Evolutionary conservation across 495 filamentous ascomycete species (phyloP).

Genomic region (Penicillium subrubescens): DNA sequence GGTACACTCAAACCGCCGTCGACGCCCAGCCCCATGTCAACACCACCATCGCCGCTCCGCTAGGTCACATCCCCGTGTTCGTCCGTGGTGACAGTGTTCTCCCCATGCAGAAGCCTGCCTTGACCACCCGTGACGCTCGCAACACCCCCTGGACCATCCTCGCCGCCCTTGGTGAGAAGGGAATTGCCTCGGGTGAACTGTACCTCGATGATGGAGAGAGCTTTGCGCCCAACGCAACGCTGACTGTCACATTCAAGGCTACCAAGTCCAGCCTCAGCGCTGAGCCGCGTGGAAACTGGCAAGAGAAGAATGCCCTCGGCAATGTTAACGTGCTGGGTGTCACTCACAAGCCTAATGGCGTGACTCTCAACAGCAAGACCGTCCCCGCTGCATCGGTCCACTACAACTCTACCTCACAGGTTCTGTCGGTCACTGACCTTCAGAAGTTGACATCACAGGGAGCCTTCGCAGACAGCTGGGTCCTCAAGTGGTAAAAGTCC

Average conservation of each 20-base stretch:
- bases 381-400: constrained; percentile 44
- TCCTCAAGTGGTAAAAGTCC: constrained; percentile 53
- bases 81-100: constrained; percentile 71
- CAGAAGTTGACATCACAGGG: constrained; percentile 50
- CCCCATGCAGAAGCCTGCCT: constrained; percentile 68
- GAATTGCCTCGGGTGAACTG: constrained; percentile 63
- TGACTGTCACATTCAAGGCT: constrained; percentile 60
- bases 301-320: constrained; percentile 61
- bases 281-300: constrained; percentile 53
- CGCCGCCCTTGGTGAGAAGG: constrained; percentile 58
- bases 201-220: constrained; percentile 88
- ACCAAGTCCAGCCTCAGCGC: constrained; percentile 48
- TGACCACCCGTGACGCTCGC: constrained; percentile 68
- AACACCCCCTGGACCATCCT: constrained; percentile 71
- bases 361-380: constrained; percentile 54
- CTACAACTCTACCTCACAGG: constrained; percentile 50
- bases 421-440: constrained; percentile 54
- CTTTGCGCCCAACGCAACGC: constrained; percentile 56
- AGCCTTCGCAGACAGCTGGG: constrained; percentile 61
- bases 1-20: constrained; percentile 66
- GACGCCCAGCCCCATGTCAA: constrained; percentile 61
- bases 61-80: constrained; percentile 79
- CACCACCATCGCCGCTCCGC: constrained; percentile 70
- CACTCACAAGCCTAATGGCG: constrained; percentile 34
- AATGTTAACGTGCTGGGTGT: constrained; percentile 73